Evolutionary conservation across 768 basidiomycete genomes (phyloP).

Genomic region (Tricholoma matsutake): DNA sequence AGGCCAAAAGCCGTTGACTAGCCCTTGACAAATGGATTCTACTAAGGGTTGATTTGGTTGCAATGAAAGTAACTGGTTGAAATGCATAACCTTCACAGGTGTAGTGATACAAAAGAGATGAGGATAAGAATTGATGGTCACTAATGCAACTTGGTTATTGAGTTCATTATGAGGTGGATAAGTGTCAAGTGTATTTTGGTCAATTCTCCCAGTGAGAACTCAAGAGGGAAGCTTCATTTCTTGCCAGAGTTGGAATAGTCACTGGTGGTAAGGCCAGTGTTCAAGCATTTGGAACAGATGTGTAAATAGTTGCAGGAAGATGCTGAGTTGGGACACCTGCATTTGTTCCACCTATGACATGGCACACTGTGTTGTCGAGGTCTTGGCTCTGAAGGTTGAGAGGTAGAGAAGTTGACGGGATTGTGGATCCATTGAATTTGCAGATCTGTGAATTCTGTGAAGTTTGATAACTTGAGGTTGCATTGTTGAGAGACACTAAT

Average conservation of each 20-base stretch:
- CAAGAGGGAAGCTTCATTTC: not conserved
- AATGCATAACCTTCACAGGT: not conserved
- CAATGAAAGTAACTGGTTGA: not conserved
- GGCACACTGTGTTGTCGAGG: not conserved
- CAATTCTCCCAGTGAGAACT: not conserved
- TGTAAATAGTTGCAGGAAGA: not conserved
- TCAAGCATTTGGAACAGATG: not conserved
- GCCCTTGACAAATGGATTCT: too few species aligned
- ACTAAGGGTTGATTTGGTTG: too few species aligned
- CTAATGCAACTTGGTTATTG: not conserved
- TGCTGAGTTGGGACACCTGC: not conserved
- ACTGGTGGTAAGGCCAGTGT: not conserved
- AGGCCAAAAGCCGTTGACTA: too few species aligned
- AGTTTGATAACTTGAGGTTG: too few species aligned
- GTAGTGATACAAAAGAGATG: not conserved
- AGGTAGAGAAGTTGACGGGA: too few species aligned
- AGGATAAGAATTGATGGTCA: not conserved
- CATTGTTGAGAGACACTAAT: constrained; percentile 2
- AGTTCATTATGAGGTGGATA: not conserved
- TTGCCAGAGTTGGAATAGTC: not conserved
- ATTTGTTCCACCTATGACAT: not conserved
- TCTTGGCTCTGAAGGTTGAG: not conserved
- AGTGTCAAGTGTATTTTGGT: not conserved
- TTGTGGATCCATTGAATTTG: not conserved
- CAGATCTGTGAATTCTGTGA: too few species aligned